Conservation (phyloP, 306 rosid species). For the Delonix regia region DNA sequence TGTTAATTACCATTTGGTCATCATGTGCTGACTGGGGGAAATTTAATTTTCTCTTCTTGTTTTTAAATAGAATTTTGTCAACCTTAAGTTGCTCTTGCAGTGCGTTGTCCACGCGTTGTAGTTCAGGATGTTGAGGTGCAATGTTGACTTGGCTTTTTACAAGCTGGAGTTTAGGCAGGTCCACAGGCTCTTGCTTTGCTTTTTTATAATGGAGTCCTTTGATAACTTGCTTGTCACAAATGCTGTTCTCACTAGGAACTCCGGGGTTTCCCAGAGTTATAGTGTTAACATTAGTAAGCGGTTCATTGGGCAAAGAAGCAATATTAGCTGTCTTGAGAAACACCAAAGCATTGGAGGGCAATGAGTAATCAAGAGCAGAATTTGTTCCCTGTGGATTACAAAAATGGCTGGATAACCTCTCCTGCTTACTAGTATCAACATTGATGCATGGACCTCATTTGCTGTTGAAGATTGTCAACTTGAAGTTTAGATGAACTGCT, state of each 20-base stretch:
- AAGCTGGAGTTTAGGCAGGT: constrained; percentile 30
- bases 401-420: constrained; percentile 7
- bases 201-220: constrained; percentile 28
- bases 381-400: constrained; percentile 15
- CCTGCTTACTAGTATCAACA: background rate
- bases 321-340: constrained; percentile 1
- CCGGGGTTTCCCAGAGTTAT: background rate
- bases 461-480: constrained; percentile 25
- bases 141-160: constrained; percentile 24
- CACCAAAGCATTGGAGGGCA: constrained; percentile 10
- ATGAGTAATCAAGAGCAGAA: background rate
- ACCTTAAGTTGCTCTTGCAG: constrained; percentile 20
- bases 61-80: constrained; percentile 25
- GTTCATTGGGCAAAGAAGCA: constrained; percentile 4
- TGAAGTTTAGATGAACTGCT: constrained; percentile 2
- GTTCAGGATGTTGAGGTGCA: constrained; percentile 33
- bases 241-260: constrained; percentile 7
- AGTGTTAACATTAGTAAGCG: background rate
- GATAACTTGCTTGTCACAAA: constrained; percentile 9
- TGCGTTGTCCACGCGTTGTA: constrained; percentile 9
- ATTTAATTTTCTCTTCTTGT: constrained; percentile 18
- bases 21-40: constrained; percentile 3
- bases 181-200: constrained; percentile 38
- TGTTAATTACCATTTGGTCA: constrained; percentile 5
- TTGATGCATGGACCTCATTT: constrained; percentile 20